Percentiles rank a stretch among this genome's conserved stretches.
These are phyloP conservation scores for Ophiostoma australiae DNA, from an alignment of 2,329 filamentous ascomycete species.

Conservation along the genomic window DNA sequence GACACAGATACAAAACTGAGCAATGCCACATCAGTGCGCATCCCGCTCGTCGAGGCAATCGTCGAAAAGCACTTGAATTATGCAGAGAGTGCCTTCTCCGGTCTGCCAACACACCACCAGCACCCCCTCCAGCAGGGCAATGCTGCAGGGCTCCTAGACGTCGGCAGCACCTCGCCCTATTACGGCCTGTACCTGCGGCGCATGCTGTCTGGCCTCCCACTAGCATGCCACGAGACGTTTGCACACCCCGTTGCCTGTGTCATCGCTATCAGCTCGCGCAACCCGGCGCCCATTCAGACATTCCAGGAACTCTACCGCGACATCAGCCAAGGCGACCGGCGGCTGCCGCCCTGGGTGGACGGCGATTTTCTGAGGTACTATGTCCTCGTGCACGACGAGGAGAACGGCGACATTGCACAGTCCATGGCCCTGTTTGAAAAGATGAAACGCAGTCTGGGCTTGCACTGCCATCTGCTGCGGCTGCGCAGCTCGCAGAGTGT, in stretches of 20 bases:
- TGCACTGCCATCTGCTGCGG: conserved; percentile 89
- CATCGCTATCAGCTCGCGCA: conserved; percentile 90
- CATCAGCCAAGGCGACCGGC: conserved; percentile 70
- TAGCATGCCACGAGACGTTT: conserved; percentile 87
- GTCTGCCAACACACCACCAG: conserved; percentile 31
- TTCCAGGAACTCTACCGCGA: conserved; percentile 77
- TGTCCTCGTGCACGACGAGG: conserved; percentile 92
- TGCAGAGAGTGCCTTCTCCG: conserved; percentile 57
- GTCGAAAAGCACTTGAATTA: conserved; percentile 74
- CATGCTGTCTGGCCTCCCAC: conserved; percentile 70
- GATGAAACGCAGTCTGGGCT: conserved; percentile 97
- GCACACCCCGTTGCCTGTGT: conserved; percentile 90
- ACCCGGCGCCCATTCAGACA: conserved; percentile 77
- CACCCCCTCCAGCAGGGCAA: conserved; percentile 32
- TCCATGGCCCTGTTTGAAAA: conserved; percentile 91
- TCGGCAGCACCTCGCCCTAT: conserved; percentile 64
- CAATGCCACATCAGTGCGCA: conserved; percentile 38
- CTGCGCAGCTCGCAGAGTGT: conserved; percentile 80
- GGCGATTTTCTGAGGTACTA: conserved; percentile 94
- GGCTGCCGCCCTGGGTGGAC: conserved; percentile 79
- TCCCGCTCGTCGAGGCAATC: conserved; percentile 71
- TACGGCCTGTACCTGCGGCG: conserved; percentile 81
- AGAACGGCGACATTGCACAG: conserved; percentile 84
- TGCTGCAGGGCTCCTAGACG: conserved; percentile 39
- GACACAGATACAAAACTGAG: conserved; percentile 14